phyloP scores from a whole-genome alignment of 2,329 filamentous ascomycete genomes.

The Fusarium brachygibbosum region DNA sequence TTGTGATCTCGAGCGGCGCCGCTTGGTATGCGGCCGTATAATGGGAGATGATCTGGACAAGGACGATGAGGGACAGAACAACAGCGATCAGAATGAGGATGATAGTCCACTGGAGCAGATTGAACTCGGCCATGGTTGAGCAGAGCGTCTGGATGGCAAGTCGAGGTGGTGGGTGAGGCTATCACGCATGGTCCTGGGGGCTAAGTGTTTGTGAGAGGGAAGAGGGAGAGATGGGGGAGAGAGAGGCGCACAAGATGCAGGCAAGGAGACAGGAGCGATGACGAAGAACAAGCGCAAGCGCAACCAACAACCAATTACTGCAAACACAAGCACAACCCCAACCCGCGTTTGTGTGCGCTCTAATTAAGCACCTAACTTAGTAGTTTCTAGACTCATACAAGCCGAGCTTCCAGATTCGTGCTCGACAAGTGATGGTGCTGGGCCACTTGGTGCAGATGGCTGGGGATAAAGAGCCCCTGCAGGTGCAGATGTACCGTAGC shows the following conservation, averaged over 20 bases:
- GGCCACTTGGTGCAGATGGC: slow-evolving; percentile 48
- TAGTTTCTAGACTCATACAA: slow-evolving; percentile 32
- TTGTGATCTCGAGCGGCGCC: slow-evolving; percentile 69
- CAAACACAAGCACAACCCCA: slow-evolving; percentile 27
- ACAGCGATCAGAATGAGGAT: slow-evolving; percentile 71
- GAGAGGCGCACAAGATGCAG: slow-evolving; percentile 39
- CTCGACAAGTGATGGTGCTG: slow-evolving; percentile 31
- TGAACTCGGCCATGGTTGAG: slow-evolving; percentile 64
- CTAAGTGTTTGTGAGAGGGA: slow-evolving; percentile 30
- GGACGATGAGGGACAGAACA: slow-evolving; percentile 67
- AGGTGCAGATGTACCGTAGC: slow-evolving; percentile 44
- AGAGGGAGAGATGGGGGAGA: slow-evolving; percentile 35
- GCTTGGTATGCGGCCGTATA: slow-evolving; percentile 69
- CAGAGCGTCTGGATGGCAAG: slow-evolving; percentile 48
- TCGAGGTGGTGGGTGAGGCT: slow-evolving; percentile 47
- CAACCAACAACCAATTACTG: slow-evolving; percentile 32
- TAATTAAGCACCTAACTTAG: slow-evolving; percentile 16
- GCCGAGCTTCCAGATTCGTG: slow-evolving; percentile 44
- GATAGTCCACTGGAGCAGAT: slow-evolving; percentile 68
- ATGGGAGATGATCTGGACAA: slow-evolving; percentile 64
- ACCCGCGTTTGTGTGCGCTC: slow-evolving; percentile 41
- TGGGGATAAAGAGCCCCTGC: slow-evolving; percentile 42
- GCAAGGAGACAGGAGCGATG: slow-evolving; percentile 39
- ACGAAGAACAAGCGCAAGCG: slow-evolving; percentile 42
- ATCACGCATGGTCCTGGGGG: slow-evolving; percentile 48